Conservation (phyloP, 139 green algal genomes). For the Mesotaenium endlicherianum region DNA sequence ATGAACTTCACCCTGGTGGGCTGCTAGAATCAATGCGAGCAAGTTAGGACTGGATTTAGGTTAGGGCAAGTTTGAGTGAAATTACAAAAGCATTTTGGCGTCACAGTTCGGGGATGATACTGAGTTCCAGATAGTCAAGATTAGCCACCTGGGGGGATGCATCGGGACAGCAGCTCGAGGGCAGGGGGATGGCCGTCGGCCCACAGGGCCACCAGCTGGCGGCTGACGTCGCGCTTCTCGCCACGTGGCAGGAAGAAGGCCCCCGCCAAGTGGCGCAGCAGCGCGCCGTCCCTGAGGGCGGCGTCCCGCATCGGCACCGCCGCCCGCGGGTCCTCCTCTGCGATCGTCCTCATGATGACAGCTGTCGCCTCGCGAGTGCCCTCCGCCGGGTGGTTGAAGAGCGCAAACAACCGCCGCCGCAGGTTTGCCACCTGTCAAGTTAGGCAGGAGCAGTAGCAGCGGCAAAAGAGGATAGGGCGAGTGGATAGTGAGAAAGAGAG, state of each 20-base stretch:
- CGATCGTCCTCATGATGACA: conserved; percentile 50
- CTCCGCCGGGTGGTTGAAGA: conserved; percentile 44
- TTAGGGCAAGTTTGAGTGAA: too few relatives aligned
- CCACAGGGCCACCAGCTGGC: conserved; percentile 48
- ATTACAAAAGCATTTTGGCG: too few relatives aligned
- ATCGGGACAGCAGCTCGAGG: conserved; percentile 22
- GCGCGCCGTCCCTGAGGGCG: conserved; percentile 37
- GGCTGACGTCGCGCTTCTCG: conserved; percentile 39
- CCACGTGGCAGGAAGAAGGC: conserved; percentile 6
- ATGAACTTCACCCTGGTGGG: too few relatives aligned
- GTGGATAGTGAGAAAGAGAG: too few relatives aligned
- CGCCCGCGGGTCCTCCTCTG: conserved; percentile 40
- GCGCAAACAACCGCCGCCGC: conserved; percentile 31
- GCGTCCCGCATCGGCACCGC: conserved; percentile 49
- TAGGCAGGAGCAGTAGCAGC: too few relatives aligned
- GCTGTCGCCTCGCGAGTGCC: conserved; percentile 32
- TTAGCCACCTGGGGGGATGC: conserved; percentile 27
- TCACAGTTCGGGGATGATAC: too few relatives aligned
- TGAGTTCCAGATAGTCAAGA: too few relatives aligned
- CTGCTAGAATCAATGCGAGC: too few relatives aligned
- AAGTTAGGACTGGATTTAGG: too few relatives aligned
- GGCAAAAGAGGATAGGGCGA: too few relatives aligned
- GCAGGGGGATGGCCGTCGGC: conserved; percentile 17
- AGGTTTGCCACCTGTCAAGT: conserved; percentile 41
- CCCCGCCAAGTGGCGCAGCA: conserved; percentile 30